Evolutionary conservation across 2,329 filamentous ascomycete genomes (phyloP), one percentile per base, ranked within the genome.

Genomic region (Monilinia fructigena): DNA sequence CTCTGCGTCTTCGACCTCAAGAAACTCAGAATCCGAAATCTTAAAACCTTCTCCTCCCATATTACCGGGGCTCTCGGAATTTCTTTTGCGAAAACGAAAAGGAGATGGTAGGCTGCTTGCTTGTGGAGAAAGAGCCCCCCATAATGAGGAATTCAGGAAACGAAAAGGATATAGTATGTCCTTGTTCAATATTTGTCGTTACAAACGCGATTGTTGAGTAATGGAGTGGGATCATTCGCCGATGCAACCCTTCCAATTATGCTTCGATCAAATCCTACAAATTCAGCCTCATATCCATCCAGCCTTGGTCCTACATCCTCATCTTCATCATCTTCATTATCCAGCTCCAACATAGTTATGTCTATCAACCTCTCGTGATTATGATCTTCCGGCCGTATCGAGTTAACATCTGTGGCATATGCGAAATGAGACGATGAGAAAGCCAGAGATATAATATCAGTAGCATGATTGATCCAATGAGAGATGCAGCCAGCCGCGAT

Each of bases 401-500:
- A 77, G 66, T 78, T 76, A 18, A 82, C 69, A 64, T 91, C 86
- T 63, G 82, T 80, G 12, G 89, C 89, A 71, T 89, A 82, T 55
- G 86, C 89, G 70, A 88, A 83, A 63, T 81, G 81, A 23, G 85
- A 83, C 55, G 82, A 82, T 66, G 84, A 83, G 48, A 90, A 80
- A 35, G 85, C 77, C 66, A 89, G 78, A 89, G 78, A 75, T 87
- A 89, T 53, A 92, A 76, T 50, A 86, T 74, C 45, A 89, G 72
- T 42, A 91, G 76, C 61, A 89, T 75, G 40, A 85, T 78, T 42
- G 86, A 85, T 64, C 87, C 85, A 73, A 84, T 80, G 63, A 89
- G 76, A 66, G 88, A 90, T 73, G 88, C 86, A 75, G 85, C 85
- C 74, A 92, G 85, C 75, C 89, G 88, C 79, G 87, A 89, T 80